Base-by-base conservation (phyloP, 768 basidiomycete genomes). In the Suillus subluteus region DNA sequence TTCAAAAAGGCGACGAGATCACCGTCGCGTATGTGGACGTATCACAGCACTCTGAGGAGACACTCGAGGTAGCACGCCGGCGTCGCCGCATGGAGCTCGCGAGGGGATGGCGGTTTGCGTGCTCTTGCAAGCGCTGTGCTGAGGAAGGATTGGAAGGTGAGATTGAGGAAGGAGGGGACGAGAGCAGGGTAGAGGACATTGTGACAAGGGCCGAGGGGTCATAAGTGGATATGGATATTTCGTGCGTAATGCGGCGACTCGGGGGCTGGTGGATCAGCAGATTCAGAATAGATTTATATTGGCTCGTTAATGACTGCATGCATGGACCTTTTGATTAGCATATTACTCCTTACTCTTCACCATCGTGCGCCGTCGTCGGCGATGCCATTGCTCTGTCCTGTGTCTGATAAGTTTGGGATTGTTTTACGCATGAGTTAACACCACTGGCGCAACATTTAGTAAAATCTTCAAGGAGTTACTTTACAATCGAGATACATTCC, bases 51-150 rank as follows among this genome's bases (percentile, higher is more conserved):
- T 73, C 80, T 1, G 86, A 73, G 35, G 91, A 92, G 77, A 81
- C 82, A 41, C 68, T 74, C 12, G 74, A 78, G 3, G 87, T 89
- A 37, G 86, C 88, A 62, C 82, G 91, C 64, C 82, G 87, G 65
- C 83, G 90, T 54, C 81, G 93, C 68, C 84, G 94, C 40, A 81
- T 83, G 70, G 91, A 93, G 80, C 84, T 95, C 44, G 91, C 86
- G 30, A 84, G 90, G 52, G 93, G 94, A 41, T 95, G 94, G 94
- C 82, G 84, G 65, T 94, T 95, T 74, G 87, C 91, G 13, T 95
- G 94, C 73, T 76, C 80, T 61, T 95, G 94, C 74, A 76, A 82
- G 63, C 84, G 87, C 54, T 95, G 94, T 73, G 73, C 76, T 44
- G 80, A 78, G 63, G 93, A 95, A 75, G 83, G 75, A 6, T 74